These are phyloP conservation scores for Polysphondylium violaceum DNA, from an alignment of 78 protist genomes.

Conservation along the genomic window DNA sequence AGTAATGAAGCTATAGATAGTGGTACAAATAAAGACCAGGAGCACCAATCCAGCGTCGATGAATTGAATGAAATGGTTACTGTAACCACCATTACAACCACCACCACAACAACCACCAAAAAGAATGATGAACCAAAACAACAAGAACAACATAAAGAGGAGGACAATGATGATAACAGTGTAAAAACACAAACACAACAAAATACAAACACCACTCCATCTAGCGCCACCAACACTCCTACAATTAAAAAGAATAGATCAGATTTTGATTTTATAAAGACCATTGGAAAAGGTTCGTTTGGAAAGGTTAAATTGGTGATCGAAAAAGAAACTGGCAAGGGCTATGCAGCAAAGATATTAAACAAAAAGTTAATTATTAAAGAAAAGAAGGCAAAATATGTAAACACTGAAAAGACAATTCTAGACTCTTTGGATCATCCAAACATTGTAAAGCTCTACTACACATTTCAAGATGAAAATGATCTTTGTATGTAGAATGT, in stretches of 20 bases:
- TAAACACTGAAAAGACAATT: constrained; percentile 85
- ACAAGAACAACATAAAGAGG: too few relatives aligned
- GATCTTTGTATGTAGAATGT: constrained; percentile 46
- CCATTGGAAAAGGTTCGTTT: constrained; percentile 70
- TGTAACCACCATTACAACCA: too few relatives aligned
- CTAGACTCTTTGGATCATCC: constrained; percentile 88
- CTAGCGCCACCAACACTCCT: too few relatives aligned
- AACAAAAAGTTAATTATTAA: constrained; percentile 73
- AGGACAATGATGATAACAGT: too few relatives aligned
- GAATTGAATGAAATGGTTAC: too few relatives aligned
- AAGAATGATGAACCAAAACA: too few relatives aligned
- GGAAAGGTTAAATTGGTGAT: constrained; percentile 77
- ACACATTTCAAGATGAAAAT: constrained; percentile 86
- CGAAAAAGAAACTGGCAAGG: constrained; percentile 69
- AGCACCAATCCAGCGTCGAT: too few relatives aligned
- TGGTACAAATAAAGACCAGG: too few relatives aligned
- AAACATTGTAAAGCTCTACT: constrained; percentile 83
- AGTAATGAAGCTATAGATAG: too few relatives aligned
- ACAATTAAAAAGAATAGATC: constrained; percentile 12
- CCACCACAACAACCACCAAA: too few relatives aligned
- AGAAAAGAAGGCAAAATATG: constrained; percentile 83
- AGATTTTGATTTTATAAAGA: constrained; percentile 63
- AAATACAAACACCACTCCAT: too few relatives aligned
- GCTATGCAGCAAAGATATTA: constrained; percentile 87
- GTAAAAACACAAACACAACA: too few relatives aligned